A percentile compares a stretch with the other conserved stretches of the same genome.
These are phyloP conservation scores for Lactifluus hygrophoroides DNA, from an alignment of 768 basidiomycete genomes.

Conservation along the genomic window DNA sequence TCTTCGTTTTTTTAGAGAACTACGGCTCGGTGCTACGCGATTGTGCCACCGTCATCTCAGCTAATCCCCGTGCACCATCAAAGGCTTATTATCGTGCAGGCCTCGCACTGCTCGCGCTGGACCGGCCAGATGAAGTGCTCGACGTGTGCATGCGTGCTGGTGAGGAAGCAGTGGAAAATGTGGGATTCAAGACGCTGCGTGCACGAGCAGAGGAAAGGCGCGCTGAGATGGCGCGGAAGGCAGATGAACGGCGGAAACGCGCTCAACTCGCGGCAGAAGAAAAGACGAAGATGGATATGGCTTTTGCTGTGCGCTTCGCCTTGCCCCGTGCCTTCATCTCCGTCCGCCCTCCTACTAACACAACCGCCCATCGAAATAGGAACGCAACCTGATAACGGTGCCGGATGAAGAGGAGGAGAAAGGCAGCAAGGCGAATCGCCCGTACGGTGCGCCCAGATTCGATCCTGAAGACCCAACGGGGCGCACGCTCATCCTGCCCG, in stretches of 20 bases:
- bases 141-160: conserved; percentile 75
- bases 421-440: conserved; percentile 35
- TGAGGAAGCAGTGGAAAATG: conserved; percentile 48
- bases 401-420: conserved; percentile 46
- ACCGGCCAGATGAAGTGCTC: conserved; percentile 68
- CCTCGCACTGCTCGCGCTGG: conserved; percentile 64
- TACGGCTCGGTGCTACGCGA: conserved; percentile 81
- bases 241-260: conserved; percentile 41
- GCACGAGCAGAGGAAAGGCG: conserved; percentile 40
- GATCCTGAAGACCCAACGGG: conserved; percentile 54
- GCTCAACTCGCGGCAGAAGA: conserved; percentile 43
- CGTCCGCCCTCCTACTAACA: neutral
- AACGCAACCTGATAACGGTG: conserved; percentile 59
- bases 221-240: conserved; percentile 42
- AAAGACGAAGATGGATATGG: conserved; percentile 43
- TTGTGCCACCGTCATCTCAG: conserved; percentile 59
- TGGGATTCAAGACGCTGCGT: conserved; percentile 41
- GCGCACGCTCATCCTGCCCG: conserved; percentile 66
- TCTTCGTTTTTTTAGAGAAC: conserved; percentile 51
- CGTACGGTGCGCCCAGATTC: conserved; percentile 50
- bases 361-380: conserved; percentile 38
- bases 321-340: neutral
- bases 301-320: conserved; percentile 55
- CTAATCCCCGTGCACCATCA: conserved; percentile 56
- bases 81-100: conserved; percentile 89